Percentiles rank a stretch among this genome's conserved stretches.
Conservation (phyloP, 352 stramenopile species). For the Phytophthora ohioensis region DNA sequence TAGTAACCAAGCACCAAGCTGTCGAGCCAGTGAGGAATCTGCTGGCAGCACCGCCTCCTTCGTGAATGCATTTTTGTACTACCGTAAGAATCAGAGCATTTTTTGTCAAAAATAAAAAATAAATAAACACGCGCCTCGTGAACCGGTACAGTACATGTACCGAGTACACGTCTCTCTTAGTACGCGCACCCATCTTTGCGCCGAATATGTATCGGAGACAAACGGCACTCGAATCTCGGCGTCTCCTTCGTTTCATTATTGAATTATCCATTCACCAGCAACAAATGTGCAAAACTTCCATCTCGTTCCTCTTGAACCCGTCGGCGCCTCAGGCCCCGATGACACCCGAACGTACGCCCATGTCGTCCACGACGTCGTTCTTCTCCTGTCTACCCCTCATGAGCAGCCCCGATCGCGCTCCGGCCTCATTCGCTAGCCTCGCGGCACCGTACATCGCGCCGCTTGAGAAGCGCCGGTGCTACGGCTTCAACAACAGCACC, state of each 20-base stretch:
- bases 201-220: background rate
- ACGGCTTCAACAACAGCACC: constrained; percentile 15
- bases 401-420: constrained; percentile 27
- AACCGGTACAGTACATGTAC: background rate
- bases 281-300: constrained; percentile 51
- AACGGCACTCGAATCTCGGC: background rate
- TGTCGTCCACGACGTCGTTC: constrained; percentile 34
- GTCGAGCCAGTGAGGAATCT: background rate
- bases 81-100: constrained; percentile 2
- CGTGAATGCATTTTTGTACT: constrained; percentile 17
- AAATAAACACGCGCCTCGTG: constrained; percentile 14
- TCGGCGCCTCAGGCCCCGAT: background rate
- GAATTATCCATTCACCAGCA: constrained; percentile 22
- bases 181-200: constrained; percentile 6
- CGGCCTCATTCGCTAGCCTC: constrained; percentile 28
- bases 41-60: background rate
- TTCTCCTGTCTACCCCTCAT: constrained; percentile 29
- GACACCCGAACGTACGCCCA: constrained; percentile 27
- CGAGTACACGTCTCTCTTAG: background rate
- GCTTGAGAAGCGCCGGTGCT: constrained; percentile 34
- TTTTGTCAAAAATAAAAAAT: background rate
- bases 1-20: no score
- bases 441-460: constrained; percentile 44
- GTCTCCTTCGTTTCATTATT: constrained; percentile 14
- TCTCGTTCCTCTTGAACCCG: constrained; percentile 59